Base-by-base conservation (phyloP, 441 rosid genomes). In the Pelargonium myrrhifolium region DNA sequence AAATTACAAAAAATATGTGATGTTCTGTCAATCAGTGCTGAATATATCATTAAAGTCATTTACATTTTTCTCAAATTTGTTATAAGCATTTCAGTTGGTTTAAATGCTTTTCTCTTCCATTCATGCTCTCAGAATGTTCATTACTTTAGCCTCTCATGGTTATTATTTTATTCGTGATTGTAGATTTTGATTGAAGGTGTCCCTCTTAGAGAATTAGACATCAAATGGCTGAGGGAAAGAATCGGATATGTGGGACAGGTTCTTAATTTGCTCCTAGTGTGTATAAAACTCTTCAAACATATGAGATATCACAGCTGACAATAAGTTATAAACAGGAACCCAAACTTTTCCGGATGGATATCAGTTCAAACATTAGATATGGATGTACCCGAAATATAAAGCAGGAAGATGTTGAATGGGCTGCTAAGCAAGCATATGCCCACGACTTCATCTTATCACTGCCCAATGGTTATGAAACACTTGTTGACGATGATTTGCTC, bases 241-340 rank as follows among this genome's bases (percentile, higher is more conserved):
- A 80, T 89, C 66, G 97, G 98, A 75, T 93, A 65, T 59, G 95
- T 93, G 67, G 98, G 97, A 65, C 98, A 89, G 98, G 96, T 92
- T 65, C 63, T 63, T 26, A 64, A 14, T 68, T 63, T 71, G 45
- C 47, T 4, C 59, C 64, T 22, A 21, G 49, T 24, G 60, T 64
- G 37, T 22, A 55, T 18, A 12, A n/a, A 65, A 60, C 61, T 65
- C 59, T 37, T 64, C 61, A 42, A 37, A 39, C 1, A 53, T 59
- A 56, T 9, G 17, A 39, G 39, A 63, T 72, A 55, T 66, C 65
- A 17, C 28, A 51, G 64, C 66, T 72, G 59, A 66, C 70, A 22
- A 45, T 31, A 68, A 51, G 35, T 58, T 71, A 59, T 49, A 58
- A 60, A 71, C 84, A 90, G 97, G 98, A 93, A 78, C 98, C 97